Percentiles rank a stretch among this genome's conserved stretches.
phyloP scores from a whole-genome alignment of 164 flowering plant species.

The Brasenia schreberi region DNA sequence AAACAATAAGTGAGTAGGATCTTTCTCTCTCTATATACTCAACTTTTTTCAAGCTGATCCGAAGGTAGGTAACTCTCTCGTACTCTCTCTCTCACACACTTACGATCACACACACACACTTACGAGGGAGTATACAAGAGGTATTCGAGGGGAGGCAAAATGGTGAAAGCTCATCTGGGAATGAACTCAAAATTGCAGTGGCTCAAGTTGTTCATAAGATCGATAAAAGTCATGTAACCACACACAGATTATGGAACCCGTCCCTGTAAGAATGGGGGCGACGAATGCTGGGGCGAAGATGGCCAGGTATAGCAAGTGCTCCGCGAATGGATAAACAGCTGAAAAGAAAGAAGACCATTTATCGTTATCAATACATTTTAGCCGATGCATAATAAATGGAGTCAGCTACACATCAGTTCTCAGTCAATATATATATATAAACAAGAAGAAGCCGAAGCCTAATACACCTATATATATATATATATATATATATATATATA shows the following conservation, averaged over 20 bases:
- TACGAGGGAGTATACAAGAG: constrained; percentile 58
- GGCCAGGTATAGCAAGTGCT: constrained; percentile 19
- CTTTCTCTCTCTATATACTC: too few relatives aligned
- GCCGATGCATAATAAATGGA: too few relatives aligned
- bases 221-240: constrained; percentile 27
- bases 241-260: constrained; percentile 9
- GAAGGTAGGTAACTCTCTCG: too few relatives aligned
- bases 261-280: constrained; percentile 4
- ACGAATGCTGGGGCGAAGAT: constrained; percentile 27
- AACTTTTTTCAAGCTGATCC: too few relatives aligned
- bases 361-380: neutral
- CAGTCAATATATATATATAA: too few relatives aligned
- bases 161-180: constrained; percentile 22
- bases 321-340: constrained; percentile 48
- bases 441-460: too few relatives aligned
- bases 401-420: too few relatives aligned
- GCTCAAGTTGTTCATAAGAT: constrained; percentile 50
- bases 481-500: too few relatives aligned
- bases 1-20: too few relatives aligned
- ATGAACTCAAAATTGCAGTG: constrained; percentile 54
- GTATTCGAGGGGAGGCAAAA: constrained; percentile 41
- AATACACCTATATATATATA: too few relatives aligned
- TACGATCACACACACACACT: constrained; percentile 15
- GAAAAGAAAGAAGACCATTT: constrained; percentile 4
- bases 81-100: too few relatives aligned